phyloP scores from a whole-genome alignment of 768 basidiomycete species.

The Tephrocybe rancida region DNA sequence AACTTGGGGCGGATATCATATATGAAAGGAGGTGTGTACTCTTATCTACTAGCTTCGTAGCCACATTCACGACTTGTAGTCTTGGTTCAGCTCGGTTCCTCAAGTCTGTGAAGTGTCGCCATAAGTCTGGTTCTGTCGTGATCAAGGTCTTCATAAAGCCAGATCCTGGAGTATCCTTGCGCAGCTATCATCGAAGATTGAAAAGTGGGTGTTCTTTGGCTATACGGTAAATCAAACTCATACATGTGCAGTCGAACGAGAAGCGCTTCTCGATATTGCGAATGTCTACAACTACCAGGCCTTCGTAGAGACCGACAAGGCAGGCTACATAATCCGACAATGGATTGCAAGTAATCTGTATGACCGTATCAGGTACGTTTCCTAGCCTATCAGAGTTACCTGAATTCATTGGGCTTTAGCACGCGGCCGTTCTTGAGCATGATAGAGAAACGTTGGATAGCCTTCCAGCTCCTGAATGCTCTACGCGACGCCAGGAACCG shows the following conservation, averaged over 20 bases:
- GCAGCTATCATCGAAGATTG: conserved; percentile 72
- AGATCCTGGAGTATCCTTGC: conserved; percentile 79
- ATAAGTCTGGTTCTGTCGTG: conserved; percentile 81
- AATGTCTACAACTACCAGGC: conserved; percentile 90
- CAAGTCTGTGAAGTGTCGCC: conserved; percentile 88
- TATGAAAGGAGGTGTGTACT: conserved; percentile 86
- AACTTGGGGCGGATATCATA: conserved; percentile 82
- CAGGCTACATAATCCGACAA: conserved; percentile 92
- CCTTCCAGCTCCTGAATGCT: conserved; percentile 87
- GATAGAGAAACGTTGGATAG: conserved; percentile 98
- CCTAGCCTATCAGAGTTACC: not conserved
- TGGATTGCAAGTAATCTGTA: conserved; percentile 95
- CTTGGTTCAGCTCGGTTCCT: conserved; percentile 36
- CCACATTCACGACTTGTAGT: conserved; percentile 10
- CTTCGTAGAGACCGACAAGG: conserved; percentile 93
- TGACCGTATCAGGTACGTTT: conserved; percentile 89
- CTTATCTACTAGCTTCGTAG: not conserved
- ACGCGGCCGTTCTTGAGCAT: conserved; percentile 91
- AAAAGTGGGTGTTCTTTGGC: conserved; percentile 56
- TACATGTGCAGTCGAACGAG: conserved; percentile 70
- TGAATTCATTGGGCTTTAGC: conserved; percentile 40
- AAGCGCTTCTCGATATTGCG: conserved; percentile 78
- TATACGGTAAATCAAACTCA: conserved; percentile 3
- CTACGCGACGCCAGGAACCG: conserved; percentile 81
- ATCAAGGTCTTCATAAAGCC: conserved; percentile 97